Evolutionary conservation across 2,329 filamentous ascomycete genomes (phyloP).

Genomic region (Thielaviopsis ethacetica): DNA sequence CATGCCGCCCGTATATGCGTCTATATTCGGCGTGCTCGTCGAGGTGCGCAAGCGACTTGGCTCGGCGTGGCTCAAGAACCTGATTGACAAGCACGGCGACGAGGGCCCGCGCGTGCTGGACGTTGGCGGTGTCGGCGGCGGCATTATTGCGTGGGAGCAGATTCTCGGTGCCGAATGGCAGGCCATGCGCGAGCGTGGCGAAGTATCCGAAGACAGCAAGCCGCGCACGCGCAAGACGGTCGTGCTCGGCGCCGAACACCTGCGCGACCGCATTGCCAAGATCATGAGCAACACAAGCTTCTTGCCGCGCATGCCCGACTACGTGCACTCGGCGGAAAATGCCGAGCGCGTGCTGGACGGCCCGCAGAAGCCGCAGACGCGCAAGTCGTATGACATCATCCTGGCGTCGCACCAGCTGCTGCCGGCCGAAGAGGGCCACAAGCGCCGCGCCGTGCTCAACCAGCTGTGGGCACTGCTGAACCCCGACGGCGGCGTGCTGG

Average conservation of each 20-base stretch:
- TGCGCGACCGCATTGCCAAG: constrained; percentile 58
- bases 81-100: constrained; percentile 41
- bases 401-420: constrained; percentile 76
- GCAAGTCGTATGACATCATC: constrained; percentile 78
- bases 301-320: constrained; percentile 79
- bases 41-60: constrained; percentile 62
- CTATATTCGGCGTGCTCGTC: constrained; percentile 48
- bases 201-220: constrained; percentile 18
- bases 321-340: constrained; percentile 48
- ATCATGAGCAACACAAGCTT: constrained; percentile 84
- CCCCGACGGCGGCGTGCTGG: constrained; percentile 68
- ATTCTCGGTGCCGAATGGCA: constrained; percentile 71
- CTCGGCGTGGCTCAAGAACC: constrained; percentile 48
- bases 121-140: constrained; percentile 57
- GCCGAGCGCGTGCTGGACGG: constrained; percentile 43
- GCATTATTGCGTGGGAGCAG: constrained; percentile 59
- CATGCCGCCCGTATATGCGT: constrained; percentile 55
- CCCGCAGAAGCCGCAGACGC: constrained; percentile 33
- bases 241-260: constrained; percentile 55
- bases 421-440: constrained; percentile 55
- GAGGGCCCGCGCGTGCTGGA: constrained; percentile 51
- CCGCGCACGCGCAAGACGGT: constrained; percentile 64
- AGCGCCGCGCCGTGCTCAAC: constrained; percentile 63
- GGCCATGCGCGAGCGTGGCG: constrained; percentile 37
- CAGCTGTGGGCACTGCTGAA: constrained; percentile 82